Conservation (phyloP, 2,329 filamentous ascomycete species). For the Periconia sp. region DNA sequence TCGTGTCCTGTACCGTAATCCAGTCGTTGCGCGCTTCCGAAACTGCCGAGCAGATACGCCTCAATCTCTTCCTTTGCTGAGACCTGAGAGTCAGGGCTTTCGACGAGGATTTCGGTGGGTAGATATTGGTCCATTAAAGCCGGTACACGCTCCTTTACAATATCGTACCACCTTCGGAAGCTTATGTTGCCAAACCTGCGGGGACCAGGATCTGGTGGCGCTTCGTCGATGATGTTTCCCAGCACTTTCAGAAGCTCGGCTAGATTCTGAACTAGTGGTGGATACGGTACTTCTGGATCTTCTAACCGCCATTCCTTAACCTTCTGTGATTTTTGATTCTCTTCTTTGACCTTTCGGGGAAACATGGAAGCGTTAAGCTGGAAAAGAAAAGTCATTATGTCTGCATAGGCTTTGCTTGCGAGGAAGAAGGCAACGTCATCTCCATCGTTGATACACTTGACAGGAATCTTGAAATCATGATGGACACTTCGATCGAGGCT, state of each 20-base stretch:
- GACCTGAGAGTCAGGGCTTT: constrained; percentile 33
- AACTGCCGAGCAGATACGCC: constrained; percentile 81
- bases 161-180: constrained; percentile 81
- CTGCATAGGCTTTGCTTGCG: constrained; percentile 79
- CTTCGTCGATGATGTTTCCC: constrained; percentile 72
- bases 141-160: constrained; percentile 67
- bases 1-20: constrained; percentile 98
- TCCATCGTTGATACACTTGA: constrained; percentile 84
- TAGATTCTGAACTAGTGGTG: constrained; percentile 67
- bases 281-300: constrained; percentile 52
- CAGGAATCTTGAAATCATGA: constrained; percentile 67
- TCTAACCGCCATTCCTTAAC: constrained; percentile 60
- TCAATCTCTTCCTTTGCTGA: constrained; percentile 71
- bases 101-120: constrained; percentile 54
- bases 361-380: constrained; percentile 90
- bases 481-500: constrained; percentile 24
- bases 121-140: constrained; percentile 65
- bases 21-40: constrained; percentile 85
- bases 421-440: constrained; percentile 83
- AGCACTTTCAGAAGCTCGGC: constrained; percentile 70
- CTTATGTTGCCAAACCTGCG: constrained; percentile 90
- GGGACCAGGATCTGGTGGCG: constrained; percentile 83
- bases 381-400: constrained; percentile 85
- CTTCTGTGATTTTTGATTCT: constrained; percentile 43
- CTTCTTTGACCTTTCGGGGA: constrained; percentile 62